Percentiles rank a stretch among this genome's conserved stretches.
phyloP scores from a whole-genome alignment of 208 protist genomes.

The Crithidia brevicula region DNA sequence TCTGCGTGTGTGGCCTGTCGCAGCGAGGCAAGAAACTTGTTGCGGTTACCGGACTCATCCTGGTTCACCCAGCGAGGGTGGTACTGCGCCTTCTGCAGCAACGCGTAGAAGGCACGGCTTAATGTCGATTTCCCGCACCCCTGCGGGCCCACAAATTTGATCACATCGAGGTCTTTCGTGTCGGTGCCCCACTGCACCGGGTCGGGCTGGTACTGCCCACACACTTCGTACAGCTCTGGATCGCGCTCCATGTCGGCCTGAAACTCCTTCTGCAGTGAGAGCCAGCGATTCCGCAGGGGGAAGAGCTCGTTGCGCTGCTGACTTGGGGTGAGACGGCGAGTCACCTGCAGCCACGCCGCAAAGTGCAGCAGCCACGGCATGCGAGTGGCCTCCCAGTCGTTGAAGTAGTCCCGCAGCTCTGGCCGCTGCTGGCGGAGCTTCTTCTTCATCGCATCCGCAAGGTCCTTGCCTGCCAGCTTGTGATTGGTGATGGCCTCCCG shows the following conservation, averaged over 20 bases:
- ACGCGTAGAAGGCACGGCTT: slow-evolving; percentile 46
- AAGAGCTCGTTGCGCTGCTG: slow-evolving; percentile 27
- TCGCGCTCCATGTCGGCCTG: slow-evolving; percentile 24
- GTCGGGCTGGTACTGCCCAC: slow-evolving; percentile 37
- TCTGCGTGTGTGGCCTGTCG: slow-evolving; percentile 23
- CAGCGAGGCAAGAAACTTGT: slow-evolving; percentile 47
- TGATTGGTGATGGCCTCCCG: slow-evolving; percentile 63
- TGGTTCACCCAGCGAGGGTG: slow-evolving; percentile 71
- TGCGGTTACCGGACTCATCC: slow-evolving; percentile 55
- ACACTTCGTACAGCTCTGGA: slow-evolving; percentile 30
- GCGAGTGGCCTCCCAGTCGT: slow-evolving; percentile 53
- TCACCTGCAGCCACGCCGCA: slow-evolving; percentile 54
- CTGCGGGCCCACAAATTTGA: slow-evolving; percentile 67
- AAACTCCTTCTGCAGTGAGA: slow-evolving; percentile 43
- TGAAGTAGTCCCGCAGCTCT: slow-evolving; percentile 45
- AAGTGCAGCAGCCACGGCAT: slow-evolving; percentile 56
- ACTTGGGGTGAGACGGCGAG: slow-evolving; percentile 28
- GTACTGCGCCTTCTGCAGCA: slow-evolving; percentile 39
- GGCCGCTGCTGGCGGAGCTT: slow-evolving; percentile 40
- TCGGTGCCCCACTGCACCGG: slow-evolving; percentile 25
- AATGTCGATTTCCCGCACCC: slow-evolving; percentile 75
- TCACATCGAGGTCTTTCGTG: slow-evolving; percentile 40
- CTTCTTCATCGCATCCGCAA: slow-evolving; percentile 37
- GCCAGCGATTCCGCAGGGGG: slow-evolving; percentile 40
- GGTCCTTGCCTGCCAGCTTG: slow-evolving; percentile 36